These are phyloP conservation scores for Arxiozyma telluris DNA, from an alignment of 1,139 yeast genomes.

Conservation along the genomic window DNA sequence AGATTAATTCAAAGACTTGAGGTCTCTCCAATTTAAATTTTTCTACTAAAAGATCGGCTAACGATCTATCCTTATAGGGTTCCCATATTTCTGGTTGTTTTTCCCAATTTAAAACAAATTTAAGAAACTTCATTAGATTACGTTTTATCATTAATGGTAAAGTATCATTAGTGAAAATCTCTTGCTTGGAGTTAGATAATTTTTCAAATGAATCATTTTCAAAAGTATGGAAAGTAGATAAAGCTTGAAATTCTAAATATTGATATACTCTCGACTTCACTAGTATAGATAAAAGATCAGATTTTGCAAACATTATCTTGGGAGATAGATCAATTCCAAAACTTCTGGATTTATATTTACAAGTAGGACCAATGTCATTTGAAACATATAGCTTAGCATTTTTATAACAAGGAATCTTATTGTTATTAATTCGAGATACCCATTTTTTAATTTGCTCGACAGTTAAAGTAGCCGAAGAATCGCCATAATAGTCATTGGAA, in stretches of 20 bases:
- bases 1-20: constrained; percentile 74
- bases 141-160: constrained; percentile 71
- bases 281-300: constrained; percentile 70
- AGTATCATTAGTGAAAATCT: constrained; percentile 84
- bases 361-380: constrained; percentile 34
- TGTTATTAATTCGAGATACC: constrained; percentile 56
- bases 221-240: constrained; percentile 81
- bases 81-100: constrained; percentile 45
- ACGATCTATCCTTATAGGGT: constrained; percentile 47
- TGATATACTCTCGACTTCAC: constrained; percentile 80
- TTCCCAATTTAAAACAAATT: constrained; percentile 73
- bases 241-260: constrained; percentile 84
- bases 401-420: constrained; percentile 36
- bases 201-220: constrained; percentile 87
- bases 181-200: constrained; percentile 76
- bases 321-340: constrained; percentile 90
- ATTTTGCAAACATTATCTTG: constrained; percentile 75
- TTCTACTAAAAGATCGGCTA: constrained; percentile 47
- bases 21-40: constrained; percentile 64
- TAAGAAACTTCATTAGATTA: constrained; percentile 82
- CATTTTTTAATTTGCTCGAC: constrained; percentile 76
- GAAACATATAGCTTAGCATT: constrained; percentile 73
- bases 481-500: constrained; percentile 77
- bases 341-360: constrained; percentile 42
- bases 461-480: constrained; percentile 73